Evolutionary conservation across 164 flowering plant species (phyloP).

Genomic region (grape (Vitis vinifera)): ASM3070453v1 NC_081822.1:12634501-12635000

Average conservation of each 20-base stretch:
- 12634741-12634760: no score
- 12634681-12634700: conserved; percentile 47
- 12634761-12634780: no score
- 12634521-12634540: conserved; percentile 34
- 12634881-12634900: conserved; percentile 23
- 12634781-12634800: no score
- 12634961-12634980: no score
- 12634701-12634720: conserved; percentile 41
- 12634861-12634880: neutral
- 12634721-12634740: conserved; percentile 35
- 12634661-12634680: conserved; percentile 54
- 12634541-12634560: conserved; percentile 22
- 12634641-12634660: conserved; percentile 57
- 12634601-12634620: conserved; percentile 51
- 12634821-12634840: neutral
- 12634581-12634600: conserved; percentile 34
- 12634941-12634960: neutral
- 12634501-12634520: conserved; percentile 55
- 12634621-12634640: conserved; percentile 93
- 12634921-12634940: conserved; percentile 4
- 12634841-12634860: neutral
- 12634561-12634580: neutral
- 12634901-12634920: conserved; percentile 23
- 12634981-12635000: no score
- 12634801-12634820: conserved; percentile 6